These are phyloP conservation scores for Heliosperma pusillum DNA, from an alignment of 148 eudicot genomes.

Conservation along the genomic window DNA sequence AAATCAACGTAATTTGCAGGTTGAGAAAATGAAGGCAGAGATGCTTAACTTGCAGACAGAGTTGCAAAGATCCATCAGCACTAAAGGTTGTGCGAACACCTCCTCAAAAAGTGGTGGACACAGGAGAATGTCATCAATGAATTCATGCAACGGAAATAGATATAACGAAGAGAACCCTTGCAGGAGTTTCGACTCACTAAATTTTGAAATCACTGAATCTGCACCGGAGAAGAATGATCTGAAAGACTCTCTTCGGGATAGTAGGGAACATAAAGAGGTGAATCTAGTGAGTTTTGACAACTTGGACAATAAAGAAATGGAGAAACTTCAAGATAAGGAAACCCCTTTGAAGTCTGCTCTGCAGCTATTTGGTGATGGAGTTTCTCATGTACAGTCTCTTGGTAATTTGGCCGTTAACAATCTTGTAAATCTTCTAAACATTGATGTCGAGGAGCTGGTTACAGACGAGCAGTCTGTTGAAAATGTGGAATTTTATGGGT, in stretches of 20 bases:
- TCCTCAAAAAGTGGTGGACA: slow-evolving; percentile 51
- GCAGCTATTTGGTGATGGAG: slow-evolving; percentile 87
- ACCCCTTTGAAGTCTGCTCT: slow-evolving; percentile 77
- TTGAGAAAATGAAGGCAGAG: slow-evolving; percentile 88
- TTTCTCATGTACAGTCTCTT: slow-evolving; percentile 90
- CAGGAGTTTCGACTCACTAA: slow-evolving; percentile 10
- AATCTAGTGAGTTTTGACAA: slow-evolving; percentile 19
- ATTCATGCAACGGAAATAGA: slow-evolving; percentile 25
- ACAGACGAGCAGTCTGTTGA: slow-evolving; percentile 39
- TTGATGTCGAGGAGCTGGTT: slow-evolving; percentile 58
- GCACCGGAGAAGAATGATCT: slow-evolving; percentile 31
- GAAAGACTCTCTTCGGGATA: slow-evolving; percentile 47
- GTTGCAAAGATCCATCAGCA: slow-evolving; percentile 57
- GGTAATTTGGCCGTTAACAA: slow-evolving; percentile 88
- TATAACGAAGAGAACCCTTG: slow-evolving; percentile 23
- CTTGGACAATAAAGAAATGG: slow-evolving; percentile 31
- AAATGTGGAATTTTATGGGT: slow-evolving; percentile 37
- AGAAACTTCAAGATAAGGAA: slow-evolving; percentile 48
- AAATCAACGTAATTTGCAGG: slow-evolving; percentile 76
- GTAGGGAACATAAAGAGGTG: slow-evolving; percentile 59
- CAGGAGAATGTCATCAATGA: slow-evolving; percentile 39
- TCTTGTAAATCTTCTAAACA: slow-evolving; percentile 76
- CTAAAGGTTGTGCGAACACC: slow-evolving; percentile 31
- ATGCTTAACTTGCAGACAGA: slow-evolving; percentile 82
- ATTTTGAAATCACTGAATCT: slow-evolving; percentile 14